A percentile compares a stretch with the other conserved stretches of the same genome.
These are phyloP conservation scores for Fusarium torreyae DNA, from an alignment of 2,329 filamentous ascomycete genomes.

Conservation along the genomic window DNA sequence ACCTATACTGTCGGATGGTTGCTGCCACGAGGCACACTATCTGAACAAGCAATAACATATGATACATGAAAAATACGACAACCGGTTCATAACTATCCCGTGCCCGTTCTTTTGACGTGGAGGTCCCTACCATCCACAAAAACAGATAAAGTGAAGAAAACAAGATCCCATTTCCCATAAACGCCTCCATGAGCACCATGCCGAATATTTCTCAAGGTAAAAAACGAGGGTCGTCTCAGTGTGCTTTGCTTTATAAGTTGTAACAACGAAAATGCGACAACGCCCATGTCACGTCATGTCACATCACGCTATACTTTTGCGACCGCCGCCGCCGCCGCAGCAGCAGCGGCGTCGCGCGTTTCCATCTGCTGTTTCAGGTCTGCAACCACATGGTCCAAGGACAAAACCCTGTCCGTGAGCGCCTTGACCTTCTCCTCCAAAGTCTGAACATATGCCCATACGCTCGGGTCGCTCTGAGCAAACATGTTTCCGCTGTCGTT, in stretches of 20 bases:
- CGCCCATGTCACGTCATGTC: conserved; percentile 3
- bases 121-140: conserved; percentile 52
- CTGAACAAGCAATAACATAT: conserved; percentile 48
- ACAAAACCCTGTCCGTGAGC: conserved; percentile 54
- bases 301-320: conserved; percentile 41
- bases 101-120: conserved; percentile 53
- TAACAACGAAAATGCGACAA: conserved; percentile 34
- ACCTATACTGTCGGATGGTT: conserved; percentile 15
- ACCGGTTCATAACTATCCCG: conserved; percentile 48
- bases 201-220: conserved; percentile 43
- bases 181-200: conserved; percentile 53
- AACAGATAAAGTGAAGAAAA: conserved; percentile 30
- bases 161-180: conserved; percentile 46
- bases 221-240: conserved; percentile 48
- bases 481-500: conserved; percentile 79
- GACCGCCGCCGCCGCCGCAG: conserved; percentile 32
- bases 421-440: conserved; percentile 71
- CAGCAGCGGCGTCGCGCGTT: conserved; percentile 48
- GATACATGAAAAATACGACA: conserved; percentile 46
- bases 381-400: conserved; percentile 55
- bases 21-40: conserved; percentile 46
- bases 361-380: conserved; percentile 55
- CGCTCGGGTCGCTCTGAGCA: conserved; percentile 70
- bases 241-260: conserved; percentile 42
- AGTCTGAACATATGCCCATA: conserved; percentile 81